phyloP scores from a whole-genome alignment of 257 asterid species.

The Avicennia marina region DNA sequence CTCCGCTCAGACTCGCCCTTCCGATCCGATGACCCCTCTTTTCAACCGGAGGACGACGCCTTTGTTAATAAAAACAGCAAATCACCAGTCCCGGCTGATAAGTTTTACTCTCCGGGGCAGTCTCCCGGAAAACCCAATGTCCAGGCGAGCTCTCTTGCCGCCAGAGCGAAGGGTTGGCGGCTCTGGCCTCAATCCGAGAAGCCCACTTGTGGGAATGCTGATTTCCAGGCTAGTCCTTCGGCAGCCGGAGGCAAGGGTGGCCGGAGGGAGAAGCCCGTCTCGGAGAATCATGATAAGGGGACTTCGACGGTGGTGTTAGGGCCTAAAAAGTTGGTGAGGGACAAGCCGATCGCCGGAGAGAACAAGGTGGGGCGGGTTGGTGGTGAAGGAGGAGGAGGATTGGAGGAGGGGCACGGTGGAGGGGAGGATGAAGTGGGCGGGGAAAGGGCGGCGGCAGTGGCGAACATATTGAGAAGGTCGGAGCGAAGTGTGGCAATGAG shows the following conservation, averaged over 20 bases:
- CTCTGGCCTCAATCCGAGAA: constrained; percentile 45
- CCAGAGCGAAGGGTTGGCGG: constrained; percentile 25
- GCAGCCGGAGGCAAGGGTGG: constrained; percentile 18
- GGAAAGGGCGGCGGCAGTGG: constrained; percentile 36
- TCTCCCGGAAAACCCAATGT: constrained; percentile 39
- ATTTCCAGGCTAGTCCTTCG: constrained; percentile 24
- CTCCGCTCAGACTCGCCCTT: constrained; percentile 67
- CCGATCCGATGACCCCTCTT: constrained; percentile 54
- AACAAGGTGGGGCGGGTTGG: constrained; percentile 46
- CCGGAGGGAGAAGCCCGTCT: constrained; percentile 28
- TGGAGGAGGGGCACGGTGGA: constrained; percentile 40
- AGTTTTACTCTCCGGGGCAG: constrained; percentile 40
- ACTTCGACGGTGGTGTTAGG: constrained; percentile 38
- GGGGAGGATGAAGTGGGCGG: constrained; percentile 43
- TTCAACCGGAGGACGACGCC: constrained; percentile 27
- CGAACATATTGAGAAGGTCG: constrained; percentile 35
- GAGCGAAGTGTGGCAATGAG: constrained; percentile 36
- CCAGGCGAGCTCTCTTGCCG: constrained; percentile 25
- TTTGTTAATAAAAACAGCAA: constrained; percentile 25
- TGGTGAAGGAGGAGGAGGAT: constrained; percentile 23
- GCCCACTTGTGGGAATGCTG: constrained; percentile 29
- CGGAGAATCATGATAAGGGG: constrained; percentile 7
- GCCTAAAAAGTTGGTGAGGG: constrained; percentile 38
- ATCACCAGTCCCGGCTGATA: constrained; percentile 42
- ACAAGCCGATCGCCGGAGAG: constrained; percentile 32